These are phyloP conservation scores for Vitis hybrid DNA, from an alignment of 177 flowering plant species.

Conservation along the genomic window DNA sequence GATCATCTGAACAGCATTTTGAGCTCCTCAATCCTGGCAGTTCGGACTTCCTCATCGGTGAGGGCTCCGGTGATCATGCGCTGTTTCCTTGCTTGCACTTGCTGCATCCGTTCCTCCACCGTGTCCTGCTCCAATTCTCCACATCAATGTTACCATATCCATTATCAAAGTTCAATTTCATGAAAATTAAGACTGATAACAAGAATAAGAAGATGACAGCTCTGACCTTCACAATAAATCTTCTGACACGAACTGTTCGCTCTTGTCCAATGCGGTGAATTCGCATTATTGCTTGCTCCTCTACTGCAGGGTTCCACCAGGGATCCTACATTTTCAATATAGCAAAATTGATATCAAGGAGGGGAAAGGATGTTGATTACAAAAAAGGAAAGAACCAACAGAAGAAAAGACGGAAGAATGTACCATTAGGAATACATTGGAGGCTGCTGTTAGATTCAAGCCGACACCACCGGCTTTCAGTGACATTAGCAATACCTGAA, in stretches of 20 bases:
- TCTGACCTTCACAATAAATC: slow-evolving; percentile 75
- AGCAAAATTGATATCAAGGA: neutral
- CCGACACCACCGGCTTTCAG: slow-evolving; percentile 84
- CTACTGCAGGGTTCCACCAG: slow-evolving; percentile 95
- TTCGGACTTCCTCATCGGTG: slow-evolving; percentile 73
- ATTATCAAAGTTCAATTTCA: neutral
- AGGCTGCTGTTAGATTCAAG: slow-evolving; percentile 77
- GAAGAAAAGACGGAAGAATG: neutral
- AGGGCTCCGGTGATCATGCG: slow-evolving; percentile 82
- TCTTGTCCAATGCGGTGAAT: slow-evolving; percentile 87
- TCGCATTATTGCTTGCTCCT: slow-evolving; percentile 85
- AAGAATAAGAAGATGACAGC: neutral
- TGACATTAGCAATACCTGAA: slow-evolving; percentile 76
- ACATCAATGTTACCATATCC: no score
- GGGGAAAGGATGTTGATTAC: neutral
- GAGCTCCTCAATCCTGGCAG: slow-evolving; percentile 75
- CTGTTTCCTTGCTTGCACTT: slow-evolving; percentile 81
- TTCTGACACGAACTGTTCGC: slow-evolving; percentile 51
- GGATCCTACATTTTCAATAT: slow-evolving; percentile 55
- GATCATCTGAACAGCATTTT: slow-evolving; percentile 73
- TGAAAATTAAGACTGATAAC: neutral
- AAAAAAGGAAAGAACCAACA: neutral
- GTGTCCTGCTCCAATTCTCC: slow-evolving; percentile 35
- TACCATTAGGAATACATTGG: slow-evolving; percentile 80
- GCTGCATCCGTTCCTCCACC: slow-evolving; percentile 76